Evolutionary conservation across 768 basidiomycete species (phyloP).

Genomic region (Rhodotorula taiwanensis): DNA sequence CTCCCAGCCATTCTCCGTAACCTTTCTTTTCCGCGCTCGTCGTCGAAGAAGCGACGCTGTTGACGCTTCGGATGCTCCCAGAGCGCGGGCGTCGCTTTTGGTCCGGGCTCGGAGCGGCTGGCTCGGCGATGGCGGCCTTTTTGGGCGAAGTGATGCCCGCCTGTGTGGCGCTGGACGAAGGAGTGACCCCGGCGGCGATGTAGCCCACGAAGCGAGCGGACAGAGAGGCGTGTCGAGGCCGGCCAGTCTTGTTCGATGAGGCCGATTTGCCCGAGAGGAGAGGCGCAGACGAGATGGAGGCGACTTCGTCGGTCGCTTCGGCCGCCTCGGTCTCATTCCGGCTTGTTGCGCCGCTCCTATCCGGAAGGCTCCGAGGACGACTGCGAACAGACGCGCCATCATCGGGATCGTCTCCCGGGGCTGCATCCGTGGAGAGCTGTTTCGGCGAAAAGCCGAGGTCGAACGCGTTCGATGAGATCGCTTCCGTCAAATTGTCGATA

Average conservation of each 20-base stretch:
- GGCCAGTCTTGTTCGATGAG: conserved; percentile 6
- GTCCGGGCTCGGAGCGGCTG: not conserved
- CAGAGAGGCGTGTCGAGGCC: conserved; percentile 26
- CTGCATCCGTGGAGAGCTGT: too few species aligned
- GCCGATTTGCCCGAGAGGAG: not conserved
- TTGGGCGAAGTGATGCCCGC: not conserved
- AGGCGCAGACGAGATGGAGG: not conserved
- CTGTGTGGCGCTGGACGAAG: not conserved
- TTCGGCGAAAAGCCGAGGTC: conserved; percentile 9
- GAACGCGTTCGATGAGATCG: conserved; percentile 35
- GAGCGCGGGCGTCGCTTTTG: conserved; percentile 5
- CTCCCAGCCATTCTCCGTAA: conserved; percentile 28
- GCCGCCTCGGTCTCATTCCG: not conserved
- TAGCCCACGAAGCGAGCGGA: conserved; percentile 32
- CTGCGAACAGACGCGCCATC: conserved; percentile 3
- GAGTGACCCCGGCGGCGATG: not conserved
- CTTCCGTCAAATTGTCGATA: conserved; percentile 30
- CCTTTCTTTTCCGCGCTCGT: not conserved
- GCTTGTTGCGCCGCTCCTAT: too few species aligned
- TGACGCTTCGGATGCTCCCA: conserved; percentile 21
- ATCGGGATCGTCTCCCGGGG: not conserved
- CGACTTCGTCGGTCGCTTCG: not conserved
- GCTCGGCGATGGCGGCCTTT: too few species aligned
- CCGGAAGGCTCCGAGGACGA: too few species aligned
- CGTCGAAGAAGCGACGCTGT: not conserved